Evolutionary conservation across 2,329 filamentous ascomycete genomes (phyloP).

Genomic region (Elsinoe ampelina): DNA sequence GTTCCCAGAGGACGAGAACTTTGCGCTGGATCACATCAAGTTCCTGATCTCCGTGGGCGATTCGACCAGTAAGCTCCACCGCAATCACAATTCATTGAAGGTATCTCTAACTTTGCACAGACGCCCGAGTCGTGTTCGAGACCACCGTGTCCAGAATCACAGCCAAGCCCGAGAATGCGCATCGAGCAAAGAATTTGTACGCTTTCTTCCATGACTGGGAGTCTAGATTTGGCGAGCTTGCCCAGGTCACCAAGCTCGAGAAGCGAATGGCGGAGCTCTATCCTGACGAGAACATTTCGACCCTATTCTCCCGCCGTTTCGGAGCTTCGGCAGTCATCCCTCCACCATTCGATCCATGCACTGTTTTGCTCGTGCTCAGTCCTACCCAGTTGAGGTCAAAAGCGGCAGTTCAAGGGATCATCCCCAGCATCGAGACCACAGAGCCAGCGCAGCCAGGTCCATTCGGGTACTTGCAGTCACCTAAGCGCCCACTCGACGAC

Average conservation of each 20-base stretch:
- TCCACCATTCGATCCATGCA: slow-evolving; percentile 66
- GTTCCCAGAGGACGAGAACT: slow-evolving; percentile 87
- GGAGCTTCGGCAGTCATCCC: slow-evolving; percentile 39
- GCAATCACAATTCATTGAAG: slow-evolving; percentile 14
- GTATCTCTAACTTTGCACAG: slow-evolving; percentile 37
- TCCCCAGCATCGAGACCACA: slow-evolving; percentile 13
- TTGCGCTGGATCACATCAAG: slow-evolving; percentile 92
- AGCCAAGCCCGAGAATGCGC: slow-evolving; percentile 61
- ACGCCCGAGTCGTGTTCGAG: slow-evolving; percentile 92
- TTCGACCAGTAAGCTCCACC: slow-evolving; percentile 65
- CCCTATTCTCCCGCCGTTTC: slow-evolving; percentile 68
- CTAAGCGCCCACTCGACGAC: slow-evolving; percentile 48
- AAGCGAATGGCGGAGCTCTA: slow-evolving; percentile 90
- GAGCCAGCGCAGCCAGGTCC: slow-evolving; percentile 15
- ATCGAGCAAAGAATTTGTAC: slow-evolving; percentile 76
- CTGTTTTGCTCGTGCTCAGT: slow-evolving; percentile 74
- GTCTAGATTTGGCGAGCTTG: slow-evolving; percentile 83
- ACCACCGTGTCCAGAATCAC: slow-evolving; percentile 78
- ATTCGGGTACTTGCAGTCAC: slow-evolving; percentile 29
- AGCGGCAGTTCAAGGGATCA: slow-evolving; percentile 13
- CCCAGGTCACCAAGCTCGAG: slow-evolving; percentile 84
- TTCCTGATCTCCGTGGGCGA: slow-evolving; percentile 88
- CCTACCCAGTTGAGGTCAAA: slow-evolving; percentile 62
- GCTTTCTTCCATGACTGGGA: slow-evolving; percentile 93
- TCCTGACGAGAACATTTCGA: slow-evolving; percentile 70